phyloP scores from a whole-genome alignment of 2,329 filamentous ascomycete species.

The Talaromyces amestolkiae region DNA sequence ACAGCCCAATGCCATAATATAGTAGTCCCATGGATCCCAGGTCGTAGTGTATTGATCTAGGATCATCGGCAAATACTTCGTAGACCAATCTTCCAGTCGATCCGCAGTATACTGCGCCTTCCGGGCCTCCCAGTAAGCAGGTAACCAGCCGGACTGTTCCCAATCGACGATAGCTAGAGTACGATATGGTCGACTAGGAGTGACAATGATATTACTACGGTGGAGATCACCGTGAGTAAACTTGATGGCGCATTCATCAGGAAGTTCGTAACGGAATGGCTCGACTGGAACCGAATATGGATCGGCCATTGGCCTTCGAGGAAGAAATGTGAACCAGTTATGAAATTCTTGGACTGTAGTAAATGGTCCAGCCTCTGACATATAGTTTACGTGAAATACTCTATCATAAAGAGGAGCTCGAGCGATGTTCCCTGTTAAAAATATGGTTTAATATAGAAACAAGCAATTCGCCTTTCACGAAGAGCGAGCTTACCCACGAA shows the following conservation, averaged over 20 bases:
- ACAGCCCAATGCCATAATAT: slow-evolving; percentile 26
- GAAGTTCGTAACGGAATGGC: too few relatives aligned
- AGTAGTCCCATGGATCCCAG: slow-evolving; percentile 33
- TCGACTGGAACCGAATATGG: slow-evolving; percentile 9
- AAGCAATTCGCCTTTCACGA: not conserved
- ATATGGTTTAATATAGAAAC: not conserved
- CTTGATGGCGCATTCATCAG: too few relatives aligned
- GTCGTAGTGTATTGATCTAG: slow-evolving; percentile 28
- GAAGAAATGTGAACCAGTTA: slow-evolving; percentile 27
- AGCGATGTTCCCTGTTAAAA: not conserved
- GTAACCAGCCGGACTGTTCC: too few relatives aligned
- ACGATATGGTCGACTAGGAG: too few relatives aligned
- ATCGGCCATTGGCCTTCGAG: slow-evolving; percentile 21
- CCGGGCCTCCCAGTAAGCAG: slow-evolving; percentile 8
- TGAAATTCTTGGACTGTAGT: slow-evolving; percentile 26
- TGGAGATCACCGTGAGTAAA: too few relatives aligned
- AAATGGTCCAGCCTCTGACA: slow-evolving; percentile 24
- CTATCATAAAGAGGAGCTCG: slow-evolving; percentile 13
- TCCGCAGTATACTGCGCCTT: slow-evolving; percentile 28
- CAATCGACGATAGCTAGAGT: too few relatives aligned
- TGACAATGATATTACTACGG: too few relatives aligned
- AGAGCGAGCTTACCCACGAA: slow-evolving; percentile 24
- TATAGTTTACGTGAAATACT: not conserved
- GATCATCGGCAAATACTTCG: slow-evolving; percentile 32
- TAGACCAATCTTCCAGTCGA: slow-evolving; percentile 27